These are phyloP conservation scores for Penicillium taxi DNA, from an alignment of 495 filamentous ascomycete genomes.

Conservation along the genomic window DNA sequence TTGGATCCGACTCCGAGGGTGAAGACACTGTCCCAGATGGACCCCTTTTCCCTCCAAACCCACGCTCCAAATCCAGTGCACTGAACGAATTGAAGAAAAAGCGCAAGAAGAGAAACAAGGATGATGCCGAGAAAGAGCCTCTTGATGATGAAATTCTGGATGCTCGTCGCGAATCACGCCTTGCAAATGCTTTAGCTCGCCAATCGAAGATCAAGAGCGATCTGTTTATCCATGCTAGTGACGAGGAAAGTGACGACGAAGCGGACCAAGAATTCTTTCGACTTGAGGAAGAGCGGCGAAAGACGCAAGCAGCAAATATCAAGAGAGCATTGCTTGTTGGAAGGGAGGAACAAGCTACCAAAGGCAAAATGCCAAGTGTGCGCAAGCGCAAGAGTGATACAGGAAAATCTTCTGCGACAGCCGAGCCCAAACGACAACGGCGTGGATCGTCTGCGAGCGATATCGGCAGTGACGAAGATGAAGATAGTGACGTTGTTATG, in stretches of 20 bases:
- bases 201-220: constrained; percentile 73
- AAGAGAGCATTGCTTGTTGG: constrained; percentile 47
- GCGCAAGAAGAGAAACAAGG: constrained; percentile 37
- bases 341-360: constrained; percentile 39
- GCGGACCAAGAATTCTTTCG: constrained; percentile 62
- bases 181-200: constrained; percentile 54
- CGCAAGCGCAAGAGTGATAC: constrained; percentile 30
- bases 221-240: constrained; percentile 68
- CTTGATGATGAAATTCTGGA: constrained; percentile 46
- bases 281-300: constrained; percentile 52
- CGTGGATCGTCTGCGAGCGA: constrained; percentile 17
- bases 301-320: constrained; percentile 41
- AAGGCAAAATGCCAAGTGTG: constrained; percentile 14
- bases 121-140: constrained; percentile 26
- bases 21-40: constrained; percentile 52
- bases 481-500: constrained; percentile 33
- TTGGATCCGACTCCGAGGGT: constrained; percentile 57
- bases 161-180: constrained; percentile 45
- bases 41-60: constrained; percentile 58
- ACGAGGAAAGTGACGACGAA: constrained; percentile 70
- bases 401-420: constrained; percentile 10
- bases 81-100: constrained; percentile 47
- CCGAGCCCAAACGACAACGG: constrained; percentile 29
- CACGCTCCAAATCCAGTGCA: constrained; percentile 37
- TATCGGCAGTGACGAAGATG: constrained; percentile 19